phyloP scores from a whole-genome alignment of 176 grass and related monocot species.

The Musa troglodytarum region DNA sequence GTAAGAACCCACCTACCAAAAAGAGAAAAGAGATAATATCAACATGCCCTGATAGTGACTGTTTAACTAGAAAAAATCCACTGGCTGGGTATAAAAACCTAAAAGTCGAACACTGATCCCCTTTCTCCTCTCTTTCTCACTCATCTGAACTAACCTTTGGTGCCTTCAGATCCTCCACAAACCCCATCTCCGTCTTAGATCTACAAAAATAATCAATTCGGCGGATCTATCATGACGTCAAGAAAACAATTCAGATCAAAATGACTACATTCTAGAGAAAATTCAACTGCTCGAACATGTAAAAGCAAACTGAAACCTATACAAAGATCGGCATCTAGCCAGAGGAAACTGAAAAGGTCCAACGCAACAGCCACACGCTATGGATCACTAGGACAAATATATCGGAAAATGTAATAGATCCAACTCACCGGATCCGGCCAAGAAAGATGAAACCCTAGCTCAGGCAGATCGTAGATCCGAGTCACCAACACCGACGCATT shows the following conservation, averaged over 20 bases:
- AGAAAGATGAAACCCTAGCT: neutral
- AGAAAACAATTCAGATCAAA: neutral
- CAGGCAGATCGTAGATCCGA: neutral
- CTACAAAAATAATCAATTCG: neutral
- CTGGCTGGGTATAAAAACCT: neutral
- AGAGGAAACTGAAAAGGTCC: neutral
- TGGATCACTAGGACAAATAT: neutral
- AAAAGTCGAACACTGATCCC: neutral
- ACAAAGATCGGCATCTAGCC: neutral
- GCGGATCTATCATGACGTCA: neutral
- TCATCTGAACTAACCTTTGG: neutral
- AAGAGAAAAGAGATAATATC: neutral
- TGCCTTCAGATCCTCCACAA: neutral
- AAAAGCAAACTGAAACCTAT: neutral
- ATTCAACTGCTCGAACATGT: neutral
- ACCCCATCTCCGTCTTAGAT: neutral
- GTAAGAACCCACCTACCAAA: neutral
- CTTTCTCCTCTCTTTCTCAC: neutral
- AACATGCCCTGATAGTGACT: neutral
- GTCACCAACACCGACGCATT: too few relatives aligned
- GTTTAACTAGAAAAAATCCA: neutral
- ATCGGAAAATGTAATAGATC: neutral
- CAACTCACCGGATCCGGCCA: neutral
- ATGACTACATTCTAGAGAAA: neutral
- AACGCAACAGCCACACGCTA: too few relatives aligned